A percentile compares a stretch with the other conserved stretches of the same genome.
phyloP scores from a whole-genome alignment of 768 basidiomycete genomes.

The Kwoniella europaea region DNA sequence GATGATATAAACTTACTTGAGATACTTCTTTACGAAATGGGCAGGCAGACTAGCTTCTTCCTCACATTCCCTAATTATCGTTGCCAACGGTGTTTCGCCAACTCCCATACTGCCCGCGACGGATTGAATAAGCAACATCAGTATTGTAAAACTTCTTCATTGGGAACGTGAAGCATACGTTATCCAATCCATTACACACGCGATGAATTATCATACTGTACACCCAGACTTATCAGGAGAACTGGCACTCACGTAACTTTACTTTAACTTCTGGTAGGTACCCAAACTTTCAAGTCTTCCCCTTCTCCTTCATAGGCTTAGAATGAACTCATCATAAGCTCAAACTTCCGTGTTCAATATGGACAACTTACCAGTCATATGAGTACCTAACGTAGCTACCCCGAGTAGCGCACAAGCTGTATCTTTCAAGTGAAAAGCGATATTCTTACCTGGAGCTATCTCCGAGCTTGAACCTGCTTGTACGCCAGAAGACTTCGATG shows the following conservation, averaged over 20 bases:
- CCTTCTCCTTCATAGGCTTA: slow-evolving; percentile 56
- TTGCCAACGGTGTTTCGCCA: slow-evolving; percentile 72
- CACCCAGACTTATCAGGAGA: neutral
- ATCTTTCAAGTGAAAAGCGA: slow-evolving; percentile 87
- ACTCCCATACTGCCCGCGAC: slow-evolving; percentile 86
- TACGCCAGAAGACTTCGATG: neutral
- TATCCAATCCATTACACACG: slow-evolving; percentile 66
- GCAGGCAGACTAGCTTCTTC: slow-evolving; percentile 87
- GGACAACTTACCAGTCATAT: slow-evolving; percentile 67
- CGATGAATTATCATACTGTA: neutral
- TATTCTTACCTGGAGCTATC: slow-evolving; percentile 25
- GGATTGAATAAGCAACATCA: slow-evolving; percentile 24
- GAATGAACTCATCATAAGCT: neutral
- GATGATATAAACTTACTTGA: slow-evolving; percentile 57
- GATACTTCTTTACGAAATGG: slow-evolving; percentile 66
- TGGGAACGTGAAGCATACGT: slow-evolving; percentile 56
- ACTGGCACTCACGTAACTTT: slow-evolving; percentile 78
- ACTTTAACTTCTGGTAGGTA: slow-evolving; percentile 79
- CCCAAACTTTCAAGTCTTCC: slow-evolving; percentile 71
- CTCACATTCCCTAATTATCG: slow-evolving; percentile 85
- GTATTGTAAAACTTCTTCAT: neutral
- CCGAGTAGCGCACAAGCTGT: slow-evolving; percentile 88
- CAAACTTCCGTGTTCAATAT: neutral
- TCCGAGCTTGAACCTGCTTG: neutral
- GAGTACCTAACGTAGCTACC: slow-evolving; percentile 86